Evolutionary conservation across 2,329 filamentous ascomycete genomes (phyloP).

Genomic region (Alternaria solani): DNA sequence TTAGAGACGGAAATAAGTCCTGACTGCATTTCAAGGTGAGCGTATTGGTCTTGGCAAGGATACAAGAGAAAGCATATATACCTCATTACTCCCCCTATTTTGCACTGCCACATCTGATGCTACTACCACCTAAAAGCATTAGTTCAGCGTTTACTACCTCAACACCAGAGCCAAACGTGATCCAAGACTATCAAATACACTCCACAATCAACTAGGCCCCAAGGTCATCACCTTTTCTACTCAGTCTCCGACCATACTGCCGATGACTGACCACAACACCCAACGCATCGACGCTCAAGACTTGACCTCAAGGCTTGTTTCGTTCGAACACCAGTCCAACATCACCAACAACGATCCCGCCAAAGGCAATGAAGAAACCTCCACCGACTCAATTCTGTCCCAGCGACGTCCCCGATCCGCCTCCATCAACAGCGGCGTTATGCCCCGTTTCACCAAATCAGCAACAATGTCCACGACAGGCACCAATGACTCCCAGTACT

Average conservation of each 20-base stretch:
- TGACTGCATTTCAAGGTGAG: conserved; percentile 10
- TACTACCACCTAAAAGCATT: conserved; percentile 1
- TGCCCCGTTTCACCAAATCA: conserved; percentile 36
- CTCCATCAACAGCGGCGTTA: conserved; percentile 36
- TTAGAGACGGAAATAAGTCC: conserved; percentile 25
- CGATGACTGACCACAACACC: conserved; percentile 43
- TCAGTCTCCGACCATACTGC: conserved; percentile 20
- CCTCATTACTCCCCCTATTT: conserved; percentile 6
- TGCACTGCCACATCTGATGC: conserved; percentile 11
- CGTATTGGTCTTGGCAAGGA: conserved; percentile 18
- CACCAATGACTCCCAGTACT: conserved; percentile 22
- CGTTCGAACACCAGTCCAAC: conserved; percentile 17
- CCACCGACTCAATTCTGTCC: conserved; percentile 27
- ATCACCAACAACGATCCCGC: conserved; percentile 2
- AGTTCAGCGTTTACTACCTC: conserved; percentile 6
- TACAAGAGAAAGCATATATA: conserved; percentile 22
- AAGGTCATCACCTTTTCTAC: conserved; percentile 13
- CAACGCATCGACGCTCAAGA: conserved; percentile 35
- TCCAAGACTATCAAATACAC: conserved; percentile 1
- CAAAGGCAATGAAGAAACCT: conserved; percentile 23
- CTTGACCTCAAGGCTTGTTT: conserved; percentile 33
- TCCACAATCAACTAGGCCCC: conserved; percentile 8
- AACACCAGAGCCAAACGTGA: conserved; percentile 1
- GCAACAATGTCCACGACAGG: conserved; percentile 36
- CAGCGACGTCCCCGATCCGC: conserved; percentile 35